Evolutionary conservation across 768 basidiomycete genomes (phyloP).

Genomic region (Mrakia blollopis): DNA sequence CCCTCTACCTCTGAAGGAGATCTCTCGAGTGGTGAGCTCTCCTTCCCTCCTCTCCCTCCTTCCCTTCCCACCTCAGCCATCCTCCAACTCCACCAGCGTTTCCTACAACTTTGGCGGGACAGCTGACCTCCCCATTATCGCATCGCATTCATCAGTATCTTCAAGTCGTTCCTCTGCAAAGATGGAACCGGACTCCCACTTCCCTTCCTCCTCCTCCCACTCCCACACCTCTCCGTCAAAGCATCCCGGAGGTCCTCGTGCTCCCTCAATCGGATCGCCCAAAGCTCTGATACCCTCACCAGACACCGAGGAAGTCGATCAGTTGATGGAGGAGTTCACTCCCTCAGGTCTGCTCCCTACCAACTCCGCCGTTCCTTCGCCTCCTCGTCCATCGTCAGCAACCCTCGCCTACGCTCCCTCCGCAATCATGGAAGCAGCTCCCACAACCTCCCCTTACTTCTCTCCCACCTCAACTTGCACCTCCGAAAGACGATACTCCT

Average conservation of each 20-base stretch:
- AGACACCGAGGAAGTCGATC: not conserved
- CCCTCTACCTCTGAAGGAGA: no score
- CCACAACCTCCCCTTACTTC: constrained; percentile 11
- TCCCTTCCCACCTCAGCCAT: not conserved
- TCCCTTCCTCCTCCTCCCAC: not conserved
- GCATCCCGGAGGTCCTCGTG: not conserved
- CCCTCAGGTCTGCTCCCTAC: not conserved
- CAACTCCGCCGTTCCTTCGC: not conserved
- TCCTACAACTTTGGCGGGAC: not conserved
- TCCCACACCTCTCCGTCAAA: not conserved
- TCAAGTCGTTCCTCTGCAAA: not conserved
- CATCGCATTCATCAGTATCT: not conserved
- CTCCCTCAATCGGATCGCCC: not conserved
- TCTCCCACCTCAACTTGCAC: not conserved
- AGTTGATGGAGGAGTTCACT: not conserved
- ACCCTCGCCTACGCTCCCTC: not conserved
- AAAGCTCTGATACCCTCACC: not conserved
- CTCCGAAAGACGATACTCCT: not conserved
- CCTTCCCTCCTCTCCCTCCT: not conserved
- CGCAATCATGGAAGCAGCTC: no score
- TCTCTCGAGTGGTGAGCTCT: not conserved
- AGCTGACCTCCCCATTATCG: not conserved
- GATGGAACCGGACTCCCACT: not conserved
- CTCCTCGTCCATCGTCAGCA: not conserved
- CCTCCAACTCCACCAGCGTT: not conserved